Conservation (phyloP, 139 green algal genomes). For the Nannochloris sp. region DNA sequence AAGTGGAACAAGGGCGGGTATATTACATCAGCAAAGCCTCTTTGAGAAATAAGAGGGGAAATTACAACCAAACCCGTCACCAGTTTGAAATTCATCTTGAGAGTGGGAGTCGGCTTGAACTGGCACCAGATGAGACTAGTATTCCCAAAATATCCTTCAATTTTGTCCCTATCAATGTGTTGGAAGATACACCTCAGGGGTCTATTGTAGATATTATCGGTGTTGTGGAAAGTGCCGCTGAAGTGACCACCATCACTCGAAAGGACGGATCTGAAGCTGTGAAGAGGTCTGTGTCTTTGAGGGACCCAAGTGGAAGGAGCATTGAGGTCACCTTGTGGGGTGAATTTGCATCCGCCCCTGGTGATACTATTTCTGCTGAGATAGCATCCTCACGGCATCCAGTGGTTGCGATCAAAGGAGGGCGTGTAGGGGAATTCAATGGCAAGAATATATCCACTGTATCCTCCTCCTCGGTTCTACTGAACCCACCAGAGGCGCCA, state of each 20-base stretch:
- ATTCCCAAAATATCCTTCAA: conserved; percentile 66
- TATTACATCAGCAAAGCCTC: conserved; percentile 75
- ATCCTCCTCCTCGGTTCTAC: conserved; percentile 40
- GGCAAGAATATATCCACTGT: conserved; percentile 79
- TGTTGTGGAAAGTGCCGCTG: conserved; percentile 63
- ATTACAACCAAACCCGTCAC: conserved; percentile 52
- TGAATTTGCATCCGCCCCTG: conserved; percentile 40
- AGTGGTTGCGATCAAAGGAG: conserved; percentile 74
- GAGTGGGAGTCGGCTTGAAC: conserved; percentile 38
- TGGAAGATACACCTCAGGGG: conserved; percentile 57
- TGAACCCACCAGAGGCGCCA: conserved; percentile 64
- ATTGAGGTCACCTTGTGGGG: conserved; percentile 93
- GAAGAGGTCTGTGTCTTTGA: conserved; percentile 73
- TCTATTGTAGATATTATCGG: conserved; percentile 79
- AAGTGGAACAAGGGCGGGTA: conserved; percentile 54
- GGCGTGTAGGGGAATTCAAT: conserved; percentile 87
- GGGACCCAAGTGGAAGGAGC: conserved; percentile 56
- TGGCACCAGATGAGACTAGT: conserved; percentile 36
- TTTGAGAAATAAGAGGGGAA: conserved; percentile 43
- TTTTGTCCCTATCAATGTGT: conserved; percentile 65
- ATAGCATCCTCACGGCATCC: conserved; percentile 35
- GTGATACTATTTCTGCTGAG: conserved; percentile 24
- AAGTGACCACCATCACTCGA: conserved; percentile 52
- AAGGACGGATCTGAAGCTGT: conserved; percentile 71
- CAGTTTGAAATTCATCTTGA: conserved; percentile 90